phyloP scores from a whole-genome alignment of 805 yeast species.

The Yarrowia alimentaria region DNA sequence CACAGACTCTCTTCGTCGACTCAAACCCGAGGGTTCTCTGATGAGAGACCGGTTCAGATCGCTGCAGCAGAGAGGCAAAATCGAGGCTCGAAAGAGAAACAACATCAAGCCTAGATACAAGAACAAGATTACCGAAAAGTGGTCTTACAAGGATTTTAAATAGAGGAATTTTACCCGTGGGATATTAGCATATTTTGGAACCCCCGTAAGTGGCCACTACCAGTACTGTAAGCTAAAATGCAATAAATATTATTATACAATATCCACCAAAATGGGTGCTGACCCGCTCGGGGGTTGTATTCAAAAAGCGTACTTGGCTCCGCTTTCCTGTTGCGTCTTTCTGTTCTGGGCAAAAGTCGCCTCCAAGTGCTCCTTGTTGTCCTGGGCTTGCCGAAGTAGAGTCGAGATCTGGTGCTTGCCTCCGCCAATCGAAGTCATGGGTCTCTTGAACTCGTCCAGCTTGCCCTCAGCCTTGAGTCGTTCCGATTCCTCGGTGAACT shows the following conservation, averaged over 20 bases:
- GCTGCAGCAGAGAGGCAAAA: conserved; percentile 78
- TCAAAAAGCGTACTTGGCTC: conserved; percentile 23
- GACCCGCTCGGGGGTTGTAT: background rate
- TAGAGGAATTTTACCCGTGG: background rate
- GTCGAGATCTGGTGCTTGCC: conserved; percentile 41
- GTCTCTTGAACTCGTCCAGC: conserved; percentile 36
- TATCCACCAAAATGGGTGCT: background rate
- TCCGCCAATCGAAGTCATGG: conserved; percentile 37
- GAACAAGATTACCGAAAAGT: conserved; percentile 81
- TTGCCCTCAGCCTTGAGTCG: conserved; percentile 40
- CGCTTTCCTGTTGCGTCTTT: conserved; percentile 35
- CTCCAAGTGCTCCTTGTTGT: conserved; percentile 40
- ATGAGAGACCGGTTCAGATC: conserved; percentile 77
- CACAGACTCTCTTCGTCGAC: conserved; percentile 74
- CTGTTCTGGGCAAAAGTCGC: conserved; percentile 36
- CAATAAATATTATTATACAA: conserved; percentile 6
- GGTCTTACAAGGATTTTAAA: conserved; percentile 83
- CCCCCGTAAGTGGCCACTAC: too few relatives aligned
- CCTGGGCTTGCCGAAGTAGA: conserved; percentile 38
- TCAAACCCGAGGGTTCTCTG: conserved; percentile 88
- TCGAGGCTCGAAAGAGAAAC: conserved; percentile 78
- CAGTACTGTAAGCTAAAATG: background rate
- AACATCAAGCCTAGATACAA: conserved; percentile 64
- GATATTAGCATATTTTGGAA: too few relatives aligned
- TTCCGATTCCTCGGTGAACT: conserved; percentile 43